phyloP scores from a whole-genome alignment of 768 basidiomycete species.

The Xanthoconium stramineum region DNA sequence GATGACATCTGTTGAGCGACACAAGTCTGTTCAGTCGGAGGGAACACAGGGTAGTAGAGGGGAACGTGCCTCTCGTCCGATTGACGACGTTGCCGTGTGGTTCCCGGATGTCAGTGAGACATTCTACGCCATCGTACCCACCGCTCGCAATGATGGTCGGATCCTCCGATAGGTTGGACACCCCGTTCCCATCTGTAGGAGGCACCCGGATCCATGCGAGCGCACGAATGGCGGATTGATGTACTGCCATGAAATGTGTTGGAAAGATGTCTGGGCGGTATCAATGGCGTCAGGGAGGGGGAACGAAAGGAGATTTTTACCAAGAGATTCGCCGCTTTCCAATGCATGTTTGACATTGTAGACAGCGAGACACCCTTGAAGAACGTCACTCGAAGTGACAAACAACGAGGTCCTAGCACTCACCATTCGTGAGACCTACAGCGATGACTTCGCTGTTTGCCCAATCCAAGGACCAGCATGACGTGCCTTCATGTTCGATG shows the following conservation, averaged over 20 bases:
- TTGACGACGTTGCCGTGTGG: conserved; percentile 66
- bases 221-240: conserved; percentile 77
- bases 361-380: conserved; percentile 51
- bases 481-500: conserved; percentile 71
- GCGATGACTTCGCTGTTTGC: conserved; percentile 81
- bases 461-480: conserved; percentile 87
- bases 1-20: conserved; percentile 55
- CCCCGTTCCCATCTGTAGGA: conserved; percentile 46
- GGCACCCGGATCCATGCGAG: conserved; percentile 75
- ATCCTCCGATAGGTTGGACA: conserved; percentile 45
- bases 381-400: background rate
- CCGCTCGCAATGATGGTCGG: conserved; percentile 75
- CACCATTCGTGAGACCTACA: conserved; percentile 83
- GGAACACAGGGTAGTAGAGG: background rate
- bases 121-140: conserved; percentile 77
- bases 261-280: conserved; percentile 46
- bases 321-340: conserved; percentile 26
- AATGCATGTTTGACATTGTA: conserved; percentile 51
- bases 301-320: conserved; percentile 22
- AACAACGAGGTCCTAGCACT: background rate
- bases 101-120: conserved; percentile 75
- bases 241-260: conserved; percentile 66
- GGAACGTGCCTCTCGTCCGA: conserved; percentile 63
- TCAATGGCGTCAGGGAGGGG: background rate
- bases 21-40: background rate